phyloP scores from a whole-genome alignment of 1,139 yeast species.

The Hanseniaspora uvarum region DNA sequence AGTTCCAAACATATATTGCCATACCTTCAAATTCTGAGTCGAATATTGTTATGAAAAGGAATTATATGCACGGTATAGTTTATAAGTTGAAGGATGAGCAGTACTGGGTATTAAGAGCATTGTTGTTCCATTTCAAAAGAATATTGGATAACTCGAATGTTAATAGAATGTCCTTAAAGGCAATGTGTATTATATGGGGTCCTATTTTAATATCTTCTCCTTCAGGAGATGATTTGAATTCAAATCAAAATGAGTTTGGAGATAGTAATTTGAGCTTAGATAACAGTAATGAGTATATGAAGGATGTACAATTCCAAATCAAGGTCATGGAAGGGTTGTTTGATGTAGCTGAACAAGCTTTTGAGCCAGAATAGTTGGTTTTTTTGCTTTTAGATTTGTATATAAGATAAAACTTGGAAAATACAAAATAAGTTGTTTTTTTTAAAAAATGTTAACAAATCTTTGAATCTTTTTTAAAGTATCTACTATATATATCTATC shows the following conservation, averaged over 20 bases:
- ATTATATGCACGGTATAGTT: conserved; percentile 75
- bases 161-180: conserved; percentile 73
- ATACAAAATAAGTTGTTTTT: neutral
- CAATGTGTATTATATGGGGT: conserved; percentile 86
- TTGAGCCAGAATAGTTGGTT: conserved; percentile 57
- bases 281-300: conserved; percentile 50
- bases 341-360: conserved; percentile 74
- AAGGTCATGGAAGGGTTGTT: conserved; percentile 75
- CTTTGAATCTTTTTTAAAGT: neutral
- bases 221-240: conserved; percentile 7
- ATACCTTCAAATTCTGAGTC: conserved; percentile 42
- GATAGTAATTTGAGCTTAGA: conserved; percentile 1
- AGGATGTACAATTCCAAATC: conserved; percentile 73
- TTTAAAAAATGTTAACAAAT: too few relatives aligned
- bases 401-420: neutral
- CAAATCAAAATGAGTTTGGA: conserved; percentile 25
- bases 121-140: conserved; percentile 73
- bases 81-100: conserved; percentile 90
- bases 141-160: conserved; percentile 53
- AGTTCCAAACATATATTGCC: conserved; percentile 64
- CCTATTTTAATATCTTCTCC: conserved; percentile 57
- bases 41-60: conserved; percentile 39
- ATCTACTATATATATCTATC: conserved; percentile 21
- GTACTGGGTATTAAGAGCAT: conserved; percentile 76
- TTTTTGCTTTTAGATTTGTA: neutral